These are phyloP conservation scores for Aspergillus panamensis DNA, from an alignment of 495 filamentous ascomycete genomes.

Conservation along the genomic window DNA sequence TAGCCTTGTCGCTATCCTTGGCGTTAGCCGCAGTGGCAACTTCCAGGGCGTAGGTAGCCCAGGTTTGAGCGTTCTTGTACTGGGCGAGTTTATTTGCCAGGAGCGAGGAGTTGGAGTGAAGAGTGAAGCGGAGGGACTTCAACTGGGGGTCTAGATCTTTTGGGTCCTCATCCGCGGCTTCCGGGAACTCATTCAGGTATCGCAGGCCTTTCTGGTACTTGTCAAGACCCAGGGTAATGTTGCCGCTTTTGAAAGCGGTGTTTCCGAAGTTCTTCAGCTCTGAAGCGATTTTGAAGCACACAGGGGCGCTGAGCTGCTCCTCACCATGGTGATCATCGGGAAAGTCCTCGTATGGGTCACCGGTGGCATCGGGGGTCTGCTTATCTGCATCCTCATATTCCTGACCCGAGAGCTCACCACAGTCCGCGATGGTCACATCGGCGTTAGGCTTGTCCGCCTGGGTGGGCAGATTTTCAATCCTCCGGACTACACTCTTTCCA, in stretches of 20 bases:
- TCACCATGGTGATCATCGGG: constrained; percentile 78
- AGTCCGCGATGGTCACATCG: constrained; percentile 75
- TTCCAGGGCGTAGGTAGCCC: constrained; percentile 70
- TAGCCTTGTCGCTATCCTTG: constrained; percentile 76
- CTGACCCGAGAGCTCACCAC: constrained; percentile 74
- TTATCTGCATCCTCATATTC: constrained; percentile 59
- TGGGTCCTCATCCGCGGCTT: constrained; percentile 60
- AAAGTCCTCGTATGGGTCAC: constrained; percentile 94
- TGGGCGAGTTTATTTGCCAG: constrained; percentile 75
- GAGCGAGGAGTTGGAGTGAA: constrained; percentile 75
- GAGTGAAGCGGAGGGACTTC: constrained; percentile 67
- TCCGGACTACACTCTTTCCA: constrained; percentile 85
- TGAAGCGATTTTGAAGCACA: constrained; percentile 64
- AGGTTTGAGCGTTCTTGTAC: constrained; percentile 63
- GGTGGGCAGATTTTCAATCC: constrained; percentile 85
- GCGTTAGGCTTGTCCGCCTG: constrained; percentile 73
- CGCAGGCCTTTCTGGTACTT: constrained; percentile 99
- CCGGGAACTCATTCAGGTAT: constrained; percentile 87
- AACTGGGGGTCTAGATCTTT: constrained; percentile 63
- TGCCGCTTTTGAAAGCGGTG: constrained; percentile 77
- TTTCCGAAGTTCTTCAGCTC: constrained; percentile 92
- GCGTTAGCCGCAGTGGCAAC: constrained; percentile 52
- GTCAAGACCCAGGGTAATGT: constrained; percentile 68
- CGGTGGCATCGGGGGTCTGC: constrained; percentile 70
- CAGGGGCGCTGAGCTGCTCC: constrained; percentile 54